These are phyloP conservation scores for Teunomyces stri DNA, from an alignment of 805 yeast species.

Conservation along the genomic window DNA sequence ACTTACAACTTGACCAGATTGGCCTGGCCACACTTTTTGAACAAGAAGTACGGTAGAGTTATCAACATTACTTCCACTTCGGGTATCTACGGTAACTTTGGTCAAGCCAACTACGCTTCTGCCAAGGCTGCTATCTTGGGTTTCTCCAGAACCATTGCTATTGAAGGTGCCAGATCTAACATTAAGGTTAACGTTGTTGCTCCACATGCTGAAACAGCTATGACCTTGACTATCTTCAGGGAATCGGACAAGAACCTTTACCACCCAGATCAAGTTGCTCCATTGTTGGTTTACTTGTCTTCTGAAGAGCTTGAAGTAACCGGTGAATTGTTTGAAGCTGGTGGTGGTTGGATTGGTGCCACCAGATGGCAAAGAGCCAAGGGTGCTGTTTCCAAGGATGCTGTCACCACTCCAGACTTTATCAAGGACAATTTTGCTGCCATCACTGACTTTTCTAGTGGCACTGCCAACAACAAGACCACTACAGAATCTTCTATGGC, in stretches of 20 bases:
- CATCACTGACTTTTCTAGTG: slow-evolving; percentile 58
- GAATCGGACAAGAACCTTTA: slow-evolving; percentile 78
- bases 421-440: slow-evolving; percentile 65
- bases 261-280: slow-evolving; percentile 88
- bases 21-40: slow-evolving; percentile 86
- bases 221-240: slow-evolving; percentile 86
- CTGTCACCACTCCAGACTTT: slow-evolving; percentile 60
- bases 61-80: slow-evolving; percentile 93
- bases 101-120: slow-evolving; percentile 93
- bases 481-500: slow-evolving; percentile 80
- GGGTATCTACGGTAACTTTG: slow-evolving; percentile 96
- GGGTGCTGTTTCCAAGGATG: slow-evolving; percentile 68
- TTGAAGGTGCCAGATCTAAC: slow-evolving; percentile 80
- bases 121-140: slow-evolving; percentile 91
- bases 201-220: slow-evolving; percentile 97
- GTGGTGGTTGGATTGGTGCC: slow-evolving; percentile 95
- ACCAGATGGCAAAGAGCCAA: slow-evolving; percentile 94
- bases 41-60: slow-evolving; percentile 77
- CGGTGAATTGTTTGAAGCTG: slow-evolving; percentile 87
- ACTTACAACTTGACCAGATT: slow-evolving; percentile 79
- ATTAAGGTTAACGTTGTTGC: slow-evolving; percentile 83
- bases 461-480: slow-evolving; percentile 54
- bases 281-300: slow-evolving; percentile 76
- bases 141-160: slow-evolving; percentile 78
- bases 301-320: slow-evolving; percentile 68